phyloP scores from a whole-genome alignment of 441 rosid species.

The Gossypium davidsonii region DNA sequence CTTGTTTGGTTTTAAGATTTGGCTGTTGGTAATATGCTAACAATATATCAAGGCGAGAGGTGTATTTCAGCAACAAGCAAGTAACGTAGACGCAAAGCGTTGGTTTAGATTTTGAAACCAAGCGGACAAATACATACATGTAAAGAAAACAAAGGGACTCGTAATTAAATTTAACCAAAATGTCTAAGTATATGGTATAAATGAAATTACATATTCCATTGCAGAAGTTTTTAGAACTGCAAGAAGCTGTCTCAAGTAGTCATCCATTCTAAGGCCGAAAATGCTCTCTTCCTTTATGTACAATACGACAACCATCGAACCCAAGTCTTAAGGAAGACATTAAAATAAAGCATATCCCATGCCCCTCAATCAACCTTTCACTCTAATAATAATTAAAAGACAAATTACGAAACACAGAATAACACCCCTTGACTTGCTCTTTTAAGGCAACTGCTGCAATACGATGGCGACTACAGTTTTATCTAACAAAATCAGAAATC shows the following conservation, averaged over 20 bases:
- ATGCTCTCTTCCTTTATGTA: constrained; percentile 47
- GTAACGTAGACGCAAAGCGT: too few species aligned
- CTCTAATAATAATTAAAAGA: constrained; percentile 12
- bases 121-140: too few species aligned
- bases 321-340: constrained; percentile 16
- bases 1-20: too few species aligned
- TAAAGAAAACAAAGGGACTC: too few species aligned
- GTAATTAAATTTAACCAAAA: not conserved
- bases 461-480: constrained; percentile 7
- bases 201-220: constrained; percentile 27
- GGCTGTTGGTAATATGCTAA: too few species aligned
- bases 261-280: constrained; percentile 28
- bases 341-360: constrained; percentile 13
- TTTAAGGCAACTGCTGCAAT: constrained; percentile 14
- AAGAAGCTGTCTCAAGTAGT: constrained; percentile 27
- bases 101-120: too few species aligned
- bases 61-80: too few species aligned
- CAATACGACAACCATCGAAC: constrained; percentile 47
- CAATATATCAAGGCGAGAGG: too few species aligned
- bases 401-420: constrained; percentile 23
- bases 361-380: constrained; percentile 13
- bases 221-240: constrained; percentile 17
- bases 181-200: constrained; percentile 4
- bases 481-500: constrained; percentile 63
- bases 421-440: constrained; percentile 23